Conservation (phyloP, 164 flowering plant species). For the Nymphaea colorata region DNA sequence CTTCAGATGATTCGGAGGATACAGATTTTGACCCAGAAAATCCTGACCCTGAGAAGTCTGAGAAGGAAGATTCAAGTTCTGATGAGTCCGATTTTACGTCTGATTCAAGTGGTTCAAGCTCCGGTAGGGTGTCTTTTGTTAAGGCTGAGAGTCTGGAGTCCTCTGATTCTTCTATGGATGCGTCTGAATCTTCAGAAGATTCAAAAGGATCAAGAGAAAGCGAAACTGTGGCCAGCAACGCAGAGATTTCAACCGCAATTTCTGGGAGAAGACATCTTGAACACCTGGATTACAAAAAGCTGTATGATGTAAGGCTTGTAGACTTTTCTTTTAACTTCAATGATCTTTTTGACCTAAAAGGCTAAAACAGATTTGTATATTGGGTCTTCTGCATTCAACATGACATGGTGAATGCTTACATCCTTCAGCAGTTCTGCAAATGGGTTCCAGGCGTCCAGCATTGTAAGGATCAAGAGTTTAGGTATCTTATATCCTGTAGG, state of each 20-base stretch:
- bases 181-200: constrained; percentile 36
- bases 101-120: constrained; percentile 35
- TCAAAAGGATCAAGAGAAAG: constrained; percentile 25
- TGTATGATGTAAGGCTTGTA: constrained; percentile 65
- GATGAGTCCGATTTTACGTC: constrained; percentile 53
- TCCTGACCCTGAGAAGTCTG: constrained; percentile 22
- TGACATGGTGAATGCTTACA: no score
- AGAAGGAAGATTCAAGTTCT: constrained; percentile 46
- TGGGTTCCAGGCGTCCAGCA: no score
- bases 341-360: no score
- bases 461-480: no score
- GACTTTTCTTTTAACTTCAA: no score
- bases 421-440: no score
- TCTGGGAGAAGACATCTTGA: constrained; percentile 40
- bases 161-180: constrained; percentile 50
- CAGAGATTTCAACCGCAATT: constrained; percentile 13
- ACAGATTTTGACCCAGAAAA: constrained; percentile 70
- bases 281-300: constrained; percentile 77
- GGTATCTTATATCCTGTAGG: no score
- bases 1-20: constrained; percentile 93
- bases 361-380: no score
- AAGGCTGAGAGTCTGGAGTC: constrained; percentile 52
- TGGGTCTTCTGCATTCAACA: no score
- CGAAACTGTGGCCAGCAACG: background rate
- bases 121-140: constrained; percentile 6